Evolutionary conservation across 2,329 filamentous ascomycete genomes (phyloP).

Genomic region (Daldinia sp.): DNA sequence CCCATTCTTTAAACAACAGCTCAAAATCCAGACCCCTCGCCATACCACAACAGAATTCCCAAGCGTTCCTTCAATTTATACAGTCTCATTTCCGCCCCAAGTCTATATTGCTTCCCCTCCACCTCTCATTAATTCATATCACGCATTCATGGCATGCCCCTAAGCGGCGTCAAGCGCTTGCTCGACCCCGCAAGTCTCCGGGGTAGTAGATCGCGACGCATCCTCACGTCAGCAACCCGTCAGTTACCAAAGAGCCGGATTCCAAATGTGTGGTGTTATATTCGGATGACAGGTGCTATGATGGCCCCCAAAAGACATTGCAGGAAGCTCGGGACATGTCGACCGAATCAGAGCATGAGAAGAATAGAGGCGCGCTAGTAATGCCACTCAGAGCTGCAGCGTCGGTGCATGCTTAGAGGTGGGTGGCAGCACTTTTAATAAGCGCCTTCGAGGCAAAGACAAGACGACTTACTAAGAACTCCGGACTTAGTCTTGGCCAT

Average conservation of each 20-base stretch:
- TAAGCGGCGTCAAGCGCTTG: background rate
- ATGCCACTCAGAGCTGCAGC: background rate
- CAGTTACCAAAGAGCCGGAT: background rate
- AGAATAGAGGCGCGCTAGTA: background rate
- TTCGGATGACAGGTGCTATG: background rate
- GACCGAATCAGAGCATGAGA: background rate
- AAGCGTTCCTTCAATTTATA: background rate
- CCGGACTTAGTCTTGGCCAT: background rate
- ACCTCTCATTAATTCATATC: background rate
- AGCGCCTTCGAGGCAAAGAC: background rate
- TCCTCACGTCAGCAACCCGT: slow-evolving; percentile 2
- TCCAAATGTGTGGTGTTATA: background rate
- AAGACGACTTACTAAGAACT: background rate
- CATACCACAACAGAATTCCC: background rate
- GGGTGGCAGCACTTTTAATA: background rate
- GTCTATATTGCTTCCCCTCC: background rate
- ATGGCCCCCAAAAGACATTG: background rate
- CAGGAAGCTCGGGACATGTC: background rate
- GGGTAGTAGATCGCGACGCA: background rate
- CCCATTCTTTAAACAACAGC: background rate
- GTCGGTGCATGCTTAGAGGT: background rate
- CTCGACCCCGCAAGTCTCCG: background rate
- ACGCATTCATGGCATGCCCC: background rate
- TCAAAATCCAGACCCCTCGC: background rate
- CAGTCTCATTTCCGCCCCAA: background rate